Evolutionary conservation across 208 protist genomes (phyloP).

Genomic region (Acanthamoeba triangularis): DNA sequence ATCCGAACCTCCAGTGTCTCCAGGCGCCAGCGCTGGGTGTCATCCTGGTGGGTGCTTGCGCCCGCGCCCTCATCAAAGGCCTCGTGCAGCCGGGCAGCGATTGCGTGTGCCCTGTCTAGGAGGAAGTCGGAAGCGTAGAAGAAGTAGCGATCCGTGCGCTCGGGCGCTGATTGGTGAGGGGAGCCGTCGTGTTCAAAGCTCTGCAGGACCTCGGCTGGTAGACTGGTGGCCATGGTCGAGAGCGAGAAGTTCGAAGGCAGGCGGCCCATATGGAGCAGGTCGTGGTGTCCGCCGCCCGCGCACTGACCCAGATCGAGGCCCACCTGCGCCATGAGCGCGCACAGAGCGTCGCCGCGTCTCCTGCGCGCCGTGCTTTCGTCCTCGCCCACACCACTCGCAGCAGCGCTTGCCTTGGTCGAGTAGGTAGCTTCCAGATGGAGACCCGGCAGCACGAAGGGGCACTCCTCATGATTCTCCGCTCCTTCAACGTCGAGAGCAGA

Average conservation of each 20-base stretch:
- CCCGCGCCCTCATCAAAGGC: not conserved
- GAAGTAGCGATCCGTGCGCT: not conserved
- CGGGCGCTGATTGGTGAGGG: not conserved
- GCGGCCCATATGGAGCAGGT: not conserved
- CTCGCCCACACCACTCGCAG: too few species aligned
- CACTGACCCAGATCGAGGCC: not conserved
- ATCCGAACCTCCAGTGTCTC: not conserved
- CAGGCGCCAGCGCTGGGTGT: not conserved
- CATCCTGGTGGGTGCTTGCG: not conserved
- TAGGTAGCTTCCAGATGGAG: conserved; percentile 6
- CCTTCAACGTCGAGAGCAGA: not conserved
- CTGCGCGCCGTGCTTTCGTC: too few species aligned
- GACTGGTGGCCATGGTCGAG: not conserved
- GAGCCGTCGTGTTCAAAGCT: not conserved
- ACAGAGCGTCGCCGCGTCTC: not conserved
- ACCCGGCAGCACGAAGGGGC: not conserved
- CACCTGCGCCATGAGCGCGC: not conserved
- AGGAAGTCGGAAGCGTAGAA: not conserved
- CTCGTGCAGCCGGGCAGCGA: not conserved
- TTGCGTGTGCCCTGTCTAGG: not conserved
- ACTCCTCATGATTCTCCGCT: not conserved
- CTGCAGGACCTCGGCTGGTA: not conserved
- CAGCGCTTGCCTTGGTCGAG: not conserved
- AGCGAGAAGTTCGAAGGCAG: not conserved
- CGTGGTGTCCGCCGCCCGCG: not conserved